A percentile compares a stretch with the other conserved stretches of the same genome.
These are phyloP conservation scores for Aspergillus chevalieri DNA, from an alignment of 2,329 filamentous ascomycete species.

Conservation along the genomic window DNA sequence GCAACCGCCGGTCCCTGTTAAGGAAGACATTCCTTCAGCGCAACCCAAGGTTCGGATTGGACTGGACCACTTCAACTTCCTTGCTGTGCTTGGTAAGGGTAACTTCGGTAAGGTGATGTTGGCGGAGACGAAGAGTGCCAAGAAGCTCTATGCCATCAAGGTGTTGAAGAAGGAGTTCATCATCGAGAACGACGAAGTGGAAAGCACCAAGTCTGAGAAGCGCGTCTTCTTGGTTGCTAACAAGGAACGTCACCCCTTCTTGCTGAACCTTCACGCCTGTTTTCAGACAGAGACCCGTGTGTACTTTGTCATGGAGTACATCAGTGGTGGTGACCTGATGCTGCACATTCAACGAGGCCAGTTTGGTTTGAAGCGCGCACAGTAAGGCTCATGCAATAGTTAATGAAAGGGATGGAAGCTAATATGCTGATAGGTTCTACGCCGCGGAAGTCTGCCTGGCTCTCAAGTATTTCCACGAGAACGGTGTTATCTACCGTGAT, in stretches of 20 bases:
- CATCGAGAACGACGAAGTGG: slow-evolving; percentile 98
- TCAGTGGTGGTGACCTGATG: slow-evolving; percentile 98
- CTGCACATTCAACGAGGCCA: slow-evolving; percentile 95
- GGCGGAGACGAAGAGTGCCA: slow-evolving; percentile 88
- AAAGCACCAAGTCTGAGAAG: slow-evolving; percentile 96
- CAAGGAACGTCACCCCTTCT: slow-evolving; percentile 91
- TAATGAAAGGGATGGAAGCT: not conserved
- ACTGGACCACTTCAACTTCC: slow-evolving; percentile 97
- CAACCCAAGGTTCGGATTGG: slow-evolving; percentile 64
- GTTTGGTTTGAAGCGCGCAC: slow-evolving; percentile 90
- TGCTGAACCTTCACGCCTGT: slow-evolving; percentile 91
- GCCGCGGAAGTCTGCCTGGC: slow-evolving; percentile 95
- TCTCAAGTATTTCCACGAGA: slow-evolving; percentile 98
- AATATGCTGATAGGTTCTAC: slow-evolving; percentile 64
- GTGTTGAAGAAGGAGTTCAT: slow-evolving; percentile 99
- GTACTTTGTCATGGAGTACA: slow-evolving; percentile 99
- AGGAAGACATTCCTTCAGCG: slow-evolving; percentile 26
- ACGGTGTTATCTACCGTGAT: slow-evolving; percentile 92
- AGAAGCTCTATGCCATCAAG: slow-evolving; percentile 95
- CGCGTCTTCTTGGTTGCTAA: slow-evolving; percentile 95
- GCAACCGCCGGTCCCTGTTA: slow-evolving; percentile 18
- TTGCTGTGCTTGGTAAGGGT: slow-evolving; percentile 95
- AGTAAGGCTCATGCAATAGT: slow-evolving; percentile 52
- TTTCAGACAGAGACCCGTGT: slow-evolving; percentile 98
- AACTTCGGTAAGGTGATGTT: slow-evolving; percentile 99